Conservation (phyloP, 192 early-diverging fungal species). For the Kappamyces sp. region DNA sequence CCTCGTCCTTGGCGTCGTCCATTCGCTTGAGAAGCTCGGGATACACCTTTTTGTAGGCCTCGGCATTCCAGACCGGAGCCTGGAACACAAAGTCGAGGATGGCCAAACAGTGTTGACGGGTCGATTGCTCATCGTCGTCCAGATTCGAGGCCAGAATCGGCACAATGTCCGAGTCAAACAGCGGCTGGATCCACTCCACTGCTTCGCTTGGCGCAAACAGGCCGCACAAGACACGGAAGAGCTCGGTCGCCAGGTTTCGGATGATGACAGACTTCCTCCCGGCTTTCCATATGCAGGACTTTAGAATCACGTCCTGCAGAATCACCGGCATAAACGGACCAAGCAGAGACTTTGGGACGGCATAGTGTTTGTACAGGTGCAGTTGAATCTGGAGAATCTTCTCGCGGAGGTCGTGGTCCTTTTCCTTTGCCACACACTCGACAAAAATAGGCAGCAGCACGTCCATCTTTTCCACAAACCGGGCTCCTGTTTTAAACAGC, state of each 20-base stretch:
- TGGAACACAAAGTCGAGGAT: background rate
- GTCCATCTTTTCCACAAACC: slow-evolving; percentile 32
- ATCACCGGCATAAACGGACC: background rate
- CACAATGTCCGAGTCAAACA: slow-evolving; percentile 19
- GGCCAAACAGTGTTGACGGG: background rate
- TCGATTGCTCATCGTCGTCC: slow-evolving; percentile 12
- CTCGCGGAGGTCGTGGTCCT: slow-evolving; percentile 41
- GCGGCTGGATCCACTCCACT: slow-evolving; percentile 17
- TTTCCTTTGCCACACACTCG: slow-evolving; percentile 15
- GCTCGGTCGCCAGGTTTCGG: slow-evolving; percentile 24
- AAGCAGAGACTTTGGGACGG: slow-evolving; percentile 10
- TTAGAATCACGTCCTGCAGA: slow-evolving; percentile 28
- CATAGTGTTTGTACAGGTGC: slow-evolving; percentile 27
- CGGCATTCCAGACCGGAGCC: background rate
- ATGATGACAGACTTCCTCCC: slow-evolving; percentile 33
- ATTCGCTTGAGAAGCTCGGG: slow-evolving; percentile 50
- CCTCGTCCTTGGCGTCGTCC: slow-evolving; percentile 47
- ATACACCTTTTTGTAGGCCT: slow-evolving; percentile 40
- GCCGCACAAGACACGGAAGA: slow-evolving; percentile 3
- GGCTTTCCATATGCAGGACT: slow-evolving; percentile 37
- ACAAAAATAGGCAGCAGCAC: slow-evolving; percentile 31
- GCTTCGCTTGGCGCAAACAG: slow-evolving; percentile 17
- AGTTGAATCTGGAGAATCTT: slow-evolving; percentile 17
- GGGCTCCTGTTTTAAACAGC: slow-evolving; percentile 19
- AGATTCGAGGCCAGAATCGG: slow-evolving; percentile 19